Evolutionary conservation across 495 filamentous ascomycete genomes (phyloP), one percentile per base, ranked within the genome.

Genomic region (Ramalina intermedia): DNA sequence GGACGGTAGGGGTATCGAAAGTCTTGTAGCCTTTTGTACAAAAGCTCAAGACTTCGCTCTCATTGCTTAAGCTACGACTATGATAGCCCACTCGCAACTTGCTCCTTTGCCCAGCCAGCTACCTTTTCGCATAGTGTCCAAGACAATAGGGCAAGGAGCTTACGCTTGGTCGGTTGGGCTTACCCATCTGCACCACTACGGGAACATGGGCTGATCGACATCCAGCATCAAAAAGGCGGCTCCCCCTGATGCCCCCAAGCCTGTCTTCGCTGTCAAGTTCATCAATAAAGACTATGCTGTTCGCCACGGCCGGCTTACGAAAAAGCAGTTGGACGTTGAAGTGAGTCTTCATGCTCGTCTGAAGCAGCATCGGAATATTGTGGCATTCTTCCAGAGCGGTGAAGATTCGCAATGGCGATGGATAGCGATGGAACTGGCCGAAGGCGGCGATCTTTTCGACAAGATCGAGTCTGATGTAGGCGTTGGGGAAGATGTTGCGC

Each of bases 391-490:
- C 55, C 78, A 80, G 29, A 81, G 78, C 3, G 91, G 86, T 45
- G 87, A 96, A 62, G 89, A 99, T 60, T 61, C 69, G 2, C 66
- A 80, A n/a, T 99, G 93, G 93, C 74, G 80, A 56, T 99, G 90
- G 90, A 94, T 99, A 58, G 88, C 87, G 13, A 96, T 99, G 88
- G 91, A 99, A 63, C 80, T 86, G 56, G 91, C 91, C 39, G 86
- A 90, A 53, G 91, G 91, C 38, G 91, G 91, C 13, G 91, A 99
- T 62, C 75, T 99, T 12, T 99, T 99, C 68, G 91, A 98, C 75
- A 98, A 98, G 69, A 96, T 98, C 59, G 91, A 98, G 63, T 87
- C 91, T 3, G 91, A 98, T 63, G 84, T 87, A 26, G 91, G 93
- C 47, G 84, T 96, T 11, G 74, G 78, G 9, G 84, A 95, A 63